Percentiles rank a stretch among this genome's conserved stretches.
These are phyloP conservation scores for Earliella scabrosa DNA, from an alignment of 1,284 basidiomycete species.

Conservation along the genomic window DNA sequence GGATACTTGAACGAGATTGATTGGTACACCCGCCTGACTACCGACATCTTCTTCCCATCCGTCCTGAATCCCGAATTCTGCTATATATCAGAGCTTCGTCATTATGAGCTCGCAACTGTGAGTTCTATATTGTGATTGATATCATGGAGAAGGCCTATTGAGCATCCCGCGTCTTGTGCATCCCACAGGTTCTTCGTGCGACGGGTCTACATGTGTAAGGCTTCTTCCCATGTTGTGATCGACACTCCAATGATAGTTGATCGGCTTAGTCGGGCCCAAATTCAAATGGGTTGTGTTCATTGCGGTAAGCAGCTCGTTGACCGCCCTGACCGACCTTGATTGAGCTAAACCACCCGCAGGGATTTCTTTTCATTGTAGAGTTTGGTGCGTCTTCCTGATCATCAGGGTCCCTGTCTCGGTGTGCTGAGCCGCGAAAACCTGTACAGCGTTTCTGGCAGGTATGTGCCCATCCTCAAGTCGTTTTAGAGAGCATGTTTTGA, in stretches of 20 bases:
- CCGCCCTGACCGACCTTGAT: neutral
- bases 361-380: neutral
- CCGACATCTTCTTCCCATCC: too few species aligned
- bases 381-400: neutral
- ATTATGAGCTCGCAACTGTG: neutral
- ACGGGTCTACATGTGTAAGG: neutral
- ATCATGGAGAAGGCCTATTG: too few species aligned
- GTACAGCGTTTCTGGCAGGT: too few species aligned
- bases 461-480: too few species aligned
- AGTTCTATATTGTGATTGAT: too few species aligned
- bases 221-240: neutral
- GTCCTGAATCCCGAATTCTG: neutral
- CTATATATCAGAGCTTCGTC: too few species aligned
- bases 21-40: too few species aligned
- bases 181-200: conserved; percentile 2
- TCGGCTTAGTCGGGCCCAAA: neutral
- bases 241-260: neutral
- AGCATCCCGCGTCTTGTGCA: too few species aligned
- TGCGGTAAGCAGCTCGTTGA: neutral
- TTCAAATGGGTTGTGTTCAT: neutral
- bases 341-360: neutral
- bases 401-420: too few species aligned
- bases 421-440: too few species aligned
- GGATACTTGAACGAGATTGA: too few species aligned
- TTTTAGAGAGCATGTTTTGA: too few species aligned